Percentiles rank a stretch among this genome's conserved stretches.
Evolutionary conservation across 2,329 filamentous ascomycete species (phyloP).

Genomic region (Trichoderma afroharzianum): DNA sequence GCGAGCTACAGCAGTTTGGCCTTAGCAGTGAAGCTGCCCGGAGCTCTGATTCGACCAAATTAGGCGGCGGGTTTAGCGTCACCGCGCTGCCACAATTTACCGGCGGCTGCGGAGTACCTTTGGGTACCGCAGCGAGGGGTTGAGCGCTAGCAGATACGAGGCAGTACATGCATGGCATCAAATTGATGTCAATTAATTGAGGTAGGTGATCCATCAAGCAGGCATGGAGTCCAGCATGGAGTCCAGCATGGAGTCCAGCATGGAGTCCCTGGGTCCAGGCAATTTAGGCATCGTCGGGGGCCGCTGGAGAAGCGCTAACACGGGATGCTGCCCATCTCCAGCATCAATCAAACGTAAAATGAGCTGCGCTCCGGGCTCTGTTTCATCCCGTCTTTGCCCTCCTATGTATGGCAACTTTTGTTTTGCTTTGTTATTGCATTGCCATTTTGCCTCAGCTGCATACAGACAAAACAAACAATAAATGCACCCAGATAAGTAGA

Average conservation of each 20-base stretch:
- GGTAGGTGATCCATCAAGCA: neutral
- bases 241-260: neutral
- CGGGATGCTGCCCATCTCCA: neutral
- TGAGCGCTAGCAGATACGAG: neutral
- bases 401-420: neutral
- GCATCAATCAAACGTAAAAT: neutral
- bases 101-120: constrained; percentile 10
- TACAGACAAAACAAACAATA: neutral
- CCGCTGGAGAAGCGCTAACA: neutral
- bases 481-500: neutral
- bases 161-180: neutral
- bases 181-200: neutral
- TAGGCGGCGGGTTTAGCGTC: constrained; percentile 15
- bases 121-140: neutral
- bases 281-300: neutral
- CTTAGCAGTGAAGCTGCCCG: constrained; percentile 5
- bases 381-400: neutral
- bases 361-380: neutral
- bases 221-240: neutral
- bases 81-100: constrained; percentile 7
- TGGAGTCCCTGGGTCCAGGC: neutral
- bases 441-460: neutral
- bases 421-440: neutral
- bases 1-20: neutral
- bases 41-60: constrained; percentile 16